Conservation (phyloP, 2,329 filamentous ascomycete genomes). For the Geosmithia putterillii region DNA sequence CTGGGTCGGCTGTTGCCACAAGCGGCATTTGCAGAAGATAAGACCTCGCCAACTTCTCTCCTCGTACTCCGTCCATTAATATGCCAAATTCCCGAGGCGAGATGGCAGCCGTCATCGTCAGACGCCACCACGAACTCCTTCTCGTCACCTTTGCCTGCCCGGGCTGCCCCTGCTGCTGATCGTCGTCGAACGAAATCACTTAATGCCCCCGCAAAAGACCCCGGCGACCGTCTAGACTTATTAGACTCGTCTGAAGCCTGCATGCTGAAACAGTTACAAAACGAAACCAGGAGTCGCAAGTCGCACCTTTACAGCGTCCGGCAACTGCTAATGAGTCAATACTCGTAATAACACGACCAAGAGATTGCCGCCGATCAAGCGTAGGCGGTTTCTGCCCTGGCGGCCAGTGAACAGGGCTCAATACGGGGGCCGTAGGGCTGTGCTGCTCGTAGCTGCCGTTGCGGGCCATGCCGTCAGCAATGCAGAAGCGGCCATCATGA, state of each 20-base stretch:
- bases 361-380: background rate
- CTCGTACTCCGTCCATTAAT: too few species aligned
- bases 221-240: background rate
- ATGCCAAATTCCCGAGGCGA: too few species aligned
- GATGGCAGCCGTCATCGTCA: background rate
- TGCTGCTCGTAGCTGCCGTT: background rate
- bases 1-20: too few species aligned
- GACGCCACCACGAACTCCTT: background rate
- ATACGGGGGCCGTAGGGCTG: background rate
- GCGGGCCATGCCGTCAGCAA: background rate
- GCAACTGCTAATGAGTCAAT: background rate
- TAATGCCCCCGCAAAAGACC: background rate
- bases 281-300: background rate
- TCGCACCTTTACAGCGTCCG: background rate
- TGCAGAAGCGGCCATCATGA: background rate
- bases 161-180: background rate
- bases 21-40: too few species aligned
- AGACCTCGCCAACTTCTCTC: too few species aligned
- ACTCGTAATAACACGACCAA: background rate
- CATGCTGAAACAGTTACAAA: background rate
- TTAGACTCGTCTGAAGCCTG: background rate
- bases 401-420: background rate
- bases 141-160: too few species aligned
- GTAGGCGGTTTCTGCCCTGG: background rate
- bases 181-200: background rate